Evolutionary conservation across 2,329 filamentous ascomycete genomes (phyloP), one percentile per base, ranked within the genome.

Genomic region (Aureobasidium sp.): DNA sequence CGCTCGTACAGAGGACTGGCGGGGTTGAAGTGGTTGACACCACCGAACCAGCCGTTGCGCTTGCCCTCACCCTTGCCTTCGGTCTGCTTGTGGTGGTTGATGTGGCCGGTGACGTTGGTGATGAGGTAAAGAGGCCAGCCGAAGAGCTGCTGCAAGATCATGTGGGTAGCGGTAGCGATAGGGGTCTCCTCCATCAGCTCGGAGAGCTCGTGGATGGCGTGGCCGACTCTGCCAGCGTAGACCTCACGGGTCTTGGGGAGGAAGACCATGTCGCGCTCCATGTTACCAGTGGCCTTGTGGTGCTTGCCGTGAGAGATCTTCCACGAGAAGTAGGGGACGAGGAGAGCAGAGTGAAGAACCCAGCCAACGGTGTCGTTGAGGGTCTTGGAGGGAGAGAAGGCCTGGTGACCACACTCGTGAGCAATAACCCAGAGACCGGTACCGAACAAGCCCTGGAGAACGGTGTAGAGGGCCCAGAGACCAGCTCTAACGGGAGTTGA

Each of bases 101-200:
- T 89, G 85, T 99, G 94, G 34, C 34, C 34, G 34, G 5, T 37
- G 5, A 37, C 10, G 10, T 37, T 37, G 5, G 10, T 37, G 34
- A 37, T 5, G 5, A 37, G 5, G 34, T 37, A 37, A 6, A 8
- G 5, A 37, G 34, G 34, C 34, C 34, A 37, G 10, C 34, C 34
- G 10, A 37, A 8, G 5, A 37, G 10, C 34, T 37, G 34, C 81
- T 99, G 94, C 44, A 79, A 78, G 66, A 99, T 63, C 65, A 96
- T 83, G 77, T 87, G 83, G 66, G 83, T 70, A 11, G 91, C 81
- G 63, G 91, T 97, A 68, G 84, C 84, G 69, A 95, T 86, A 53
- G 94, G 94, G 0, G 94, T 96, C 81, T 99, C 94, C 82, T 99
- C 94, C 68, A 89, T 87, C 64, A 99, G 82, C 79, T 99, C 93